Evolutionary conservation across 495 filamentous ascomycete genomes (phyloP).

Genomic region (Penicillium samsonianum): DNA sequence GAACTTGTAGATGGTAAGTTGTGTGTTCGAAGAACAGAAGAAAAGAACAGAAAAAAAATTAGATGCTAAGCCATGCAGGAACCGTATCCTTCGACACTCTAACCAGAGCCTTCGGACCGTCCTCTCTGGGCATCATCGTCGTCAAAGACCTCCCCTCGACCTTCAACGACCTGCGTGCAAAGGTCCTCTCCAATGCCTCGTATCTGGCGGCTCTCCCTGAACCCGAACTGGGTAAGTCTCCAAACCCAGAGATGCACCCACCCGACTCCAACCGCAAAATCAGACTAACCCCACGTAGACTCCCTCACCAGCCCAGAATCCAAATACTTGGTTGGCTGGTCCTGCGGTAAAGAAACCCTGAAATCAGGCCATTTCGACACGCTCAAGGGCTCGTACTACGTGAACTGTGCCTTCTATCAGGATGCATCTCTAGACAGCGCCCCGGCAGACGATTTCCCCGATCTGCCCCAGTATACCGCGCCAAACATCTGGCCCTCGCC

Average conservation of each 20-base stretch:
- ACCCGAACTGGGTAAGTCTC: slow-evolving; percentile 64
- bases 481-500: slow-evolving; percentile 84
- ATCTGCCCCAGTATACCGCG: slow-evolving; percentile 65
- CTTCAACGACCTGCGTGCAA: slow-evolving; percentile 67
- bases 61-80: slow-evolving; percentile 45
- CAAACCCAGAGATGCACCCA: not conserved
- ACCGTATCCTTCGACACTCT: slow-evolving; percentile 71
- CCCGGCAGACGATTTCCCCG: slow-evolving; percentile 57
- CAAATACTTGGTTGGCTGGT: slow-evolving; percentile 69
- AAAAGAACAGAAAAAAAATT: not conserved
- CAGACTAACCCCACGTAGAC: slow-evolving; percentile 32
- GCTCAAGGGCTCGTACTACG: slow-evolving; percentile 93
- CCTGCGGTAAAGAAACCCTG: slow-evolving; percentile 91
- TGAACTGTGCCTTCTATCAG: slow-evolving; percentile 93
- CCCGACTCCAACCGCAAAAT: slow-evolving; percentile 7
- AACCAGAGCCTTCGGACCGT: slow-evolving; percentile 85
- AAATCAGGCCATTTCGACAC: slow-evolving; percentile 87
- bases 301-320: slow-evolving; percentile 47
- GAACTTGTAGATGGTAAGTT: slow-evolving; percentile 45
- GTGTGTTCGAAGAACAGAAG: not conserved
- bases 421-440: slow-evolving; percentile 62
- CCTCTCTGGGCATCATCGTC: slow-evolving; percentile 88
- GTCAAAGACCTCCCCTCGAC: slow-evolving; percentile 77
- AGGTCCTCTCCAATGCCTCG: slow-evolving; percentile 81
- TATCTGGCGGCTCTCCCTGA: slow-evolving; percentile 82